Percentiles rank a stretch among this genome's conserved stretches.
phyloP scores from a whole-genome alignment of 495 filamentous ascomycete species.

The Rhypophila decipiens region DNA sequence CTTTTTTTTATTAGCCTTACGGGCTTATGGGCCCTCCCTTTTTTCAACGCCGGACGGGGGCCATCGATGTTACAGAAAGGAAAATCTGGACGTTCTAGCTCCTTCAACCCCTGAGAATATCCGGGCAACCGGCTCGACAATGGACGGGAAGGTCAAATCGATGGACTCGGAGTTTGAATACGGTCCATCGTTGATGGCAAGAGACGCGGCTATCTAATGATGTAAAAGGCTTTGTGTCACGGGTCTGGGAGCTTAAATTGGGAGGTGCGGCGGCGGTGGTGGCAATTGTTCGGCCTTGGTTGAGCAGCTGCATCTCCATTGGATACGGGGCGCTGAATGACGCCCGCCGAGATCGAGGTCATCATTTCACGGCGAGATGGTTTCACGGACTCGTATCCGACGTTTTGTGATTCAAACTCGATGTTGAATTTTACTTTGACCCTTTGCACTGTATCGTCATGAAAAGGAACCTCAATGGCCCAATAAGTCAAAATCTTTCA shows the following conservation, averaged over 20 bases:
- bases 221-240: neutral
- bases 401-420: no score
- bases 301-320: neutral
- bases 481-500: neutral
- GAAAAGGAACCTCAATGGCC: no score
- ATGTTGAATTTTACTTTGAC: no score
- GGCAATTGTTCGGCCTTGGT: neutral
- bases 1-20: conserved; percentile 15
- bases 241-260: neutral
- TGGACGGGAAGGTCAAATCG: neutral
- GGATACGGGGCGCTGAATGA: neutral
- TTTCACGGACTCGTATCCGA: no score
- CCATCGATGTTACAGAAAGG: neutral
- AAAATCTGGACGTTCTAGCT: neutral
- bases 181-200: no score
- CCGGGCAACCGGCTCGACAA: neutral
- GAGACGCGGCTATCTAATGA: no score
- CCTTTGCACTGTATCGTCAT: no score
- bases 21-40: conserved; percentile 10
- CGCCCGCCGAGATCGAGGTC: no score
- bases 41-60: conserved; percentile 1
- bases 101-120: neutral
- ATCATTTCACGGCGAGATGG: no score
- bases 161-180: neutral
- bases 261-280: no score